Evolutionary conservation across 1,284 basidiomycete species (phyloP).

Genomic region (Naganishia liquefaciens): DNA sequence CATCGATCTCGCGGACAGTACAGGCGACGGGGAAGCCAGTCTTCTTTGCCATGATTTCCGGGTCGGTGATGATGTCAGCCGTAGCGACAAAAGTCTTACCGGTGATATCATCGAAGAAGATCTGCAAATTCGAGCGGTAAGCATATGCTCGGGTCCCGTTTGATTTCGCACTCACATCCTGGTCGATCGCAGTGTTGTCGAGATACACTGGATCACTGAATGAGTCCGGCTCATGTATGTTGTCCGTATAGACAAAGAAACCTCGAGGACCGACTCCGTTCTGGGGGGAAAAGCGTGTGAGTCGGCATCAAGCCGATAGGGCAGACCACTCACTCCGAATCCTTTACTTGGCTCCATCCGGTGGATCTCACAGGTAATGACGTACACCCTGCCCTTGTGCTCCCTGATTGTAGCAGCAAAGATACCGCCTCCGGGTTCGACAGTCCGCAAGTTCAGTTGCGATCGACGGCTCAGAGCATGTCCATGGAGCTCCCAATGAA

Average conservation of each 20-base stretch:
- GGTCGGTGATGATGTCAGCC: not conserved
- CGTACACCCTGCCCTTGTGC: slow-evolving; percentile 22
- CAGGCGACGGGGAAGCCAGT: slow-evolving; percentile 1
- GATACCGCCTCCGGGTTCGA: slow-evolving; percentile 29
- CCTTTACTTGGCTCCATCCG: not conserved
- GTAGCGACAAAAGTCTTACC: not conserved
- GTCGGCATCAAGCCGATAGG: too few species aligned
- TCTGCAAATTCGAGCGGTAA: slow-evolving; percentile 15
- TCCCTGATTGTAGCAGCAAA: slow-evolving; percentile 25
- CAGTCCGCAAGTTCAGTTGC: slow-evolving; percentile 32
- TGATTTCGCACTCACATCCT: slow-evolving; percentile 30
- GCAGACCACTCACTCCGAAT: not conserved
- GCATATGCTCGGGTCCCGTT: not conserved
- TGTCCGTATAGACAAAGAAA: slow-evolving; percentile 24
- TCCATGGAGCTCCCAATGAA: slow-evolving; percentile 34
- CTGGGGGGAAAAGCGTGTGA: too few species aligned
- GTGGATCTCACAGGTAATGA: slow-evolving; percentile 11
- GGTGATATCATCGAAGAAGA: slow-evolving; percentile 31
- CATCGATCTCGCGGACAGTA: slow-evolving; percentile 24
- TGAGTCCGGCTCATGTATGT: slow-evolving; percentile 20
- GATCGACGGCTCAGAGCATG: slow-evolving; percentile 30
- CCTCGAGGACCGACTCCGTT: slow-evolving; percentile 7
- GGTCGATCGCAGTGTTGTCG: slow-evolving; percentile 34
- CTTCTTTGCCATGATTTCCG: slow-evolving; percentile 2
- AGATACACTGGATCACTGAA: slow-evolving; percentile 34